phyloP scores from a whole-genome alignment of 1,284 basidiomycete genomes.

The Trametes hirsuta region DNA sequence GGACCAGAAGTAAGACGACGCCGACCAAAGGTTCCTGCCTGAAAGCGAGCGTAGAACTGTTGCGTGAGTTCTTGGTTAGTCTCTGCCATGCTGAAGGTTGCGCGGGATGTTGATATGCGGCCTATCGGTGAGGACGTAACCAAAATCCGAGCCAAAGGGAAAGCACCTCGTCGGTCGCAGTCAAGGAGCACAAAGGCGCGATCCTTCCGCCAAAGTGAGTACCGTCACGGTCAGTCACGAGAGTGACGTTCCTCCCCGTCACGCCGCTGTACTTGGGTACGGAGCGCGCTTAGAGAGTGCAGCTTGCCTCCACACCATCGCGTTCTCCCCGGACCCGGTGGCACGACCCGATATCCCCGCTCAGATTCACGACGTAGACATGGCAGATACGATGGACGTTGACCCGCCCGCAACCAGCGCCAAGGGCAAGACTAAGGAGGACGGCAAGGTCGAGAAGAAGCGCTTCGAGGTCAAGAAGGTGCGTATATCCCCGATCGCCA shows the following conservation, averaged over 20 bases:
- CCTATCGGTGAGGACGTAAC: no score
- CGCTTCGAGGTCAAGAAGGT: conserved; percentile 98
- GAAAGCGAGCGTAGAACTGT: conserved; percentile 49
- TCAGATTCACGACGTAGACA: conserved; percentile 28
- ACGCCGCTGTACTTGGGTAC: conserved; percentile 12
- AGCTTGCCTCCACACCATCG: conserved; percentile 21
- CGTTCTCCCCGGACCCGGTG: neutral
- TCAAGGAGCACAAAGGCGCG: neutral
- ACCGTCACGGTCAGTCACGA: conserved; percentile 8
- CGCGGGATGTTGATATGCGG: no score
- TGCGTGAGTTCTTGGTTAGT: conserved; percentile 44
- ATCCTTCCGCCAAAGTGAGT: neutral
- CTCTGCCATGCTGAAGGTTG: conserved; percentile 26
- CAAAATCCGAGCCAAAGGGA: neutral
- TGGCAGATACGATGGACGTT: conserved; percentile 80
- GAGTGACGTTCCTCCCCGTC: neutral
- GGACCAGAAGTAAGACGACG: conserved; percentile 18
- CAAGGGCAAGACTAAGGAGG: conserved; percentile 57
- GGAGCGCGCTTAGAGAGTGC: conserved; percentile 5
- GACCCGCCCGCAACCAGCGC: conserved; percentile 55
- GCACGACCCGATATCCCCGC: neutral
- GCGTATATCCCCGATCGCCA: conserved; percentile 19
- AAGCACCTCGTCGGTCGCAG: neutral
- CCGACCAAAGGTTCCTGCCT: conserved; percentile 50
- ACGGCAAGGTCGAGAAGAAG: conserved; percentile 65